phyloP scores from a whole-genome alignment of 208 protist species.

The Acanthamoeba castellanii region DNA sequence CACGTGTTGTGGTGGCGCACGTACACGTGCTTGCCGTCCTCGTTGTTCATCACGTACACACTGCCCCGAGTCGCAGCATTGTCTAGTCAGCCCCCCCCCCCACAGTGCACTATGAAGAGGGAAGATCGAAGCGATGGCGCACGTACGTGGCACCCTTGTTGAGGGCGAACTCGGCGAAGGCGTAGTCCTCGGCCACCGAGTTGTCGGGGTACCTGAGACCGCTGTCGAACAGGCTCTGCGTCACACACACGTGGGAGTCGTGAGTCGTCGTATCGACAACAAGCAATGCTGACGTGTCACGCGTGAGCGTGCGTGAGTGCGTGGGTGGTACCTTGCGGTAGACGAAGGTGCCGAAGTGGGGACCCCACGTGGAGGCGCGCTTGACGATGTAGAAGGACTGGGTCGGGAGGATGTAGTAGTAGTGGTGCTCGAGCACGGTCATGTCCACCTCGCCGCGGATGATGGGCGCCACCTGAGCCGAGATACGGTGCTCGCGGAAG shows the following conservation, averaged over 20 bases:
- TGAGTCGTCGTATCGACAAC: neutral
- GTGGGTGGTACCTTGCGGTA: neutral
- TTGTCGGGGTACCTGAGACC: slow-evolving; percentile 24
- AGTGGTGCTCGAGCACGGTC: slow-evolving; percentile 55
- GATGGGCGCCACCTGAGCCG: slow-evolving; percentile 30
- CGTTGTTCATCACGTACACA: slow-evolving; percentile 39
- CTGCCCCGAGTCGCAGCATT: neutral
- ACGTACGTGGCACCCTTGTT: slow-evolving; percentile 11
- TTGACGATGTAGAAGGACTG: slow-evolving; percentile 12
- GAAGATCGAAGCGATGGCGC: too few relatives aligned
- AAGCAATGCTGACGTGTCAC: too few relatives aligned
- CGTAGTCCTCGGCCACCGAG: slow-evolving; percentile 50
- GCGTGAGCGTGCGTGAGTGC: neutral
- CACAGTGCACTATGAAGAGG: too few relatives aligned
- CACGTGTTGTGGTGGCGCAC: slow-evolving; percentile 57
- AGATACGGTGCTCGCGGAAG: slow-evolving; percentile 57
- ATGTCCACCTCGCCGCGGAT: slow-evolving; percentile 47
- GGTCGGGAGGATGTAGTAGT: slow-evolving; percentile 21
- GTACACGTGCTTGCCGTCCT: slow-evolving; percentile 41
- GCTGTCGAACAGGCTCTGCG: slow-evolving; percentile 22
- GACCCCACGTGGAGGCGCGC: slow-evolving; percentile 21
- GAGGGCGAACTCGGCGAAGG: slow-evolving; percentile 28
- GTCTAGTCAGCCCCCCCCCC: neutral
- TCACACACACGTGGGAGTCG: neutral
- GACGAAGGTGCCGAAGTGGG: slow-evolving; percentile 48